These are phyloP conservation scores for Asterionellopsis glacialis DNA, from an alignment of 108 stramenopile species.

Conservation along the genomic window DNA sequence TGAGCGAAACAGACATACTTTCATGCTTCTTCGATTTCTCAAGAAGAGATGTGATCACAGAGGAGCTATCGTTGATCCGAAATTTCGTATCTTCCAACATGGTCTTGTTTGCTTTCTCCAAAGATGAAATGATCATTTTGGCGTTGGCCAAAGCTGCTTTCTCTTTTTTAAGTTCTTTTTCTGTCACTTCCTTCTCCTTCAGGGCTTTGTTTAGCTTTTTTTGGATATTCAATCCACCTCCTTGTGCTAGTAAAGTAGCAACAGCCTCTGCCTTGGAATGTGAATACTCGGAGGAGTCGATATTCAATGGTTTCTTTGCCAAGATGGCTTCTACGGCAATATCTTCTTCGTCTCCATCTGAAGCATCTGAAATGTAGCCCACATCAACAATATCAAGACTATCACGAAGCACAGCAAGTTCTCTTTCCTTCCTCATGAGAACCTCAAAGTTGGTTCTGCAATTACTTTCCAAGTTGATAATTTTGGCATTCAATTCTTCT, in stretches of 20 bases:
- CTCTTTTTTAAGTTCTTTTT: constrained; percentile 33
- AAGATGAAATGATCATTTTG: constrained; percentile 66
- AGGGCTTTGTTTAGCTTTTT: constrained; percentile 24
- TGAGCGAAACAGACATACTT: constrained; percentile 18
- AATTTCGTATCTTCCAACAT: constrained; percentile 56
- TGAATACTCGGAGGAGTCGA: not conserved
- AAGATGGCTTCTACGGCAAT: not conserved
- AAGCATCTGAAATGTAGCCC: constrained; percentile 58
- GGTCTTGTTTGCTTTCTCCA: constrained; percentile 61
- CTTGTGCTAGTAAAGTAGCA: constrained; percentile 14
- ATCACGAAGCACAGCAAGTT: constrained; percentile 39
- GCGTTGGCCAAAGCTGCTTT: constrained; percentile 53
- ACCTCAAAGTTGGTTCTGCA: constrained; percentile 39
- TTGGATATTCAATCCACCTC: constrained; percentile 4
- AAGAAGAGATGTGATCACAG: constrained; percentile 44
- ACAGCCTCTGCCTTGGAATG: constrained; percentile 12
- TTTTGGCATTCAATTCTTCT: constrained; percentile 20
- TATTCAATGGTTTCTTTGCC: not conserved
- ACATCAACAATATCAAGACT: constrained; percentile 40
- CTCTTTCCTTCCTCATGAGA: constrained; percentile 49
- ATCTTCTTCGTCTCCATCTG: constrained; percentile 38
- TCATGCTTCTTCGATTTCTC: constrained; percentile 45
- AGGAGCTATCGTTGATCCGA: constrained; percentile 52
- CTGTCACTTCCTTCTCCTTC: constrained; percentile 22
- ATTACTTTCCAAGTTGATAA: constrained; percentile 25